Evolutionary conservation across 2,329 filamentous ascomycete species (phyloP).

Genomic region (Rhexocercosporidium sp.): DNA sequence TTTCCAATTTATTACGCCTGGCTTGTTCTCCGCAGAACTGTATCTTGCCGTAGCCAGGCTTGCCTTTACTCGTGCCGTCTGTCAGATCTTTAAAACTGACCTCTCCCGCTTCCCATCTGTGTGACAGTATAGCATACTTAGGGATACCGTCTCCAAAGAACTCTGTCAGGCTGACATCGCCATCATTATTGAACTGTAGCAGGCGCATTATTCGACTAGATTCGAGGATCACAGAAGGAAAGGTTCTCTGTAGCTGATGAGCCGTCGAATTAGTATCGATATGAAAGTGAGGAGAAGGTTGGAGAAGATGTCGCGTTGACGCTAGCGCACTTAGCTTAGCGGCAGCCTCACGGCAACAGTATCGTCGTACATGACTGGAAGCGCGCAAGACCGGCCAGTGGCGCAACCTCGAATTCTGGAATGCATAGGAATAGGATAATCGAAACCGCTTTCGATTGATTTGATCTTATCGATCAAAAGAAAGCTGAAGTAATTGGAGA

Average conservation of each 20-base stretch:
- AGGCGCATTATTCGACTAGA: slow-evolving; percentile 29
- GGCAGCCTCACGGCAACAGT: slow-evolving; percentile 28
- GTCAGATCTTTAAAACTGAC: slow-evolving; percentile 28
- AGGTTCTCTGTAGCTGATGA: slow-evolving; percentile 18
- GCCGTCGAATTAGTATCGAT: slow-evolving; percentile 23
- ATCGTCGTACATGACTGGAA: slow-evolving; percentile 31
- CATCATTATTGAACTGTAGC: slow-evolving; percentile 18
- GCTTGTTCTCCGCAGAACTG: no score
- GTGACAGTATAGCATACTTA: slow-evolving; percentile 38
- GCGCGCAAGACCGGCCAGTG: slow-evolving; percentile 25
- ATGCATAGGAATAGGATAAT: slow-evolving; percentile 17
- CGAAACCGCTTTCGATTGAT: neutral
- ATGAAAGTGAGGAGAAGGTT: slow-evolving; percentile 15
- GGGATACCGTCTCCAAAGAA: slow-evolving; percentile 28
- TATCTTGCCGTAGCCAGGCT: slow-evolving; percentile 27
- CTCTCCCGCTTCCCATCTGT: slow-evolving; percentile 35
- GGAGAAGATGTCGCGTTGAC: slow-evolving; percentile 28
- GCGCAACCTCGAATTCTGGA: slow-evolving; percentile 17
- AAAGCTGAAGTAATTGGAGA: slow-evolving; percentile 6
- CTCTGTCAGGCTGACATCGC: slow-evolving; percentile 28
- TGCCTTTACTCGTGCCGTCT: slow-evolving; percentile 13
- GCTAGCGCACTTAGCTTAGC: slow-evolving; percentile 31
- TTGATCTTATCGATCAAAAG: neutral
- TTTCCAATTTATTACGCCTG: slow-evolving; percentile 20
- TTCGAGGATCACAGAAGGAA: slow-evolving; percentile 22